These are phyloP conservation scores for Suhomyces sp. DNA, from an alignment of 805 yeast genomes.

Conservation along the genomic window DNA sequence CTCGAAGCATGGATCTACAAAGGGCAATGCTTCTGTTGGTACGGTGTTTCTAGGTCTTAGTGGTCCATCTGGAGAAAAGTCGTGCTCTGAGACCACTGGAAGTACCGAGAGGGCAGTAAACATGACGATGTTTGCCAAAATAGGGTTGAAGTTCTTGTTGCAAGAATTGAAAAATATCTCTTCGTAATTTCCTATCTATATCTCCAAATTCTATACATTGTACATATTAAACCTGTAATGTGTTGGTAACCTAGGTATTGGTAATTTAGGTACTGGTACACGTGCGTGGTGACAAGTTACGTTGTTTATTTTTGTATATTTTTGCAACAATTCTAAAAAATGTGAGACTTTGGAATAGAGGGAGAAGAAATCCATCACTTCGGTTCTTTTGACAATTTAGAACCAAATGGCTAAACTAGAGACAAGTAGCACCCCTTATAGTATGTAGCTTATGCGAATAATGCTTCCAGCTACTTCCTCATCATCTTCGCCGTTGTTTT, in stretches of 20 bases:
- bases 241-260: neutral
- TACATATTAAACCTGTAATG: neutral
- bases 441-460: no score
- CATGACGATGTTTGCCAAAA: slow-evolving; percentile 72
- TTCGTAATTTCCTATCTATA: neutral
- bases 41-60: slow-evolving; percentile 68
- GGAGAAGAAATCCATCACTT: neutral
- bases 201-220: neutral
- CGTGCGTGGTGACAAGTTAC: neutral
- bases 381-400: neutral
- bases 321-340: neutral
- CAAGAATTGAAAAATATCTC: slow-evolving; percentile 33
- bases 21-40: slow-evolving; percentile 45
- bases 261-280: neutral
- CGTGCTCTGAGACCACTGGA: slow-evolving; percentile 47
- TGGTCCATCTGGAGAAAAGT: slow-evolving; percentile 58
- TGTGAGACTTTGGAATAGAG: neutral
- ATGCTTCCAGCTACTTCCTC: neutral
- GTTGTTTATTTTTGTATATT: neutral
- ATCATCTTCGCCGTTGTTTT: neutral
- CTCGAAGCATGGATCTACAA: slow-evolving; percentile 9
- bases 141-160: slow-evolving; percentile 61
- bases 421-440: neutral
- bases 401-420: neutral
- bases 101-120: slow-evolving; percentile 55